These are phyloP conservation scores for Didymella segeticola DNA, from an alignment of 2,329 filamentous ascomycete species.

Conservation along the genomic window DNA sequence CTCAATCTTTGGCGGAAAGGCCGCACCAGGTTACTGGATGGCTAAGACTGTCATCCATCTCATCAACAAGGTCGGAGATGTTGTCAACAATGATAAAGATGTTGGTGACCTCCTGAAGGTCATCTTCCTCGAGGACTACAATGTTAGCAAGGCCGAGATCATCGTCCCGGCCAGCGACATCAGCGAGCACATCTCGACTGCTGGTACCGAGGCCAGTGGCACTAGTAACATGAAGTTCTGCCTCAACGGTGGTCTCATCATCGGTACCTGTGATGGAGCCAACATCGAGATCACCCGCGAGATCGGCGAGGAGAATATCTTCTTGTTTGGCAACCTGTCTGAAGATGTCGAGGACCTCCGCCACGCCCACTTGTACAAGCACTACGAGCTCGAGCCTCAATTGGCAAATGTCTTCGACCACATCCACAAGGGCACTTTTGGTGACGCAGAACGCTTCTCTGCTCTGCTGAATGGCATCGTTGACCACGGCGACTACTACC, in stretches of 20 bases:
- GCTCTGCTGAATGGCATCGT: conserved; percentile 84
- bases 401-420: conserved; percentile 82
- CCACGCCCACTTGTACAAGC: conserved; percentile 84
- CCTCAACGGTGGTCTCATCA: conserved; percentile 94
- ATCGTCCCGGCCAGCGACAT: conserved; percentile 94
- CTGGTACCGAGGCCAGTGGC: conserved; percentile 86
- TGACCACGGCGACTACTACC: conserved; percentile 95
- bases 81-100: conserved; percentile 91
- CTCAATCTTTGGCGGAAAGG: conserved; percentile 97
- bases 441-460: conserved; percentile 78
- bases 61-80: conserved; percentile 86
- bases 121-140: conserved; percentile 97
- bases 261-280: conserved; percentile 96
- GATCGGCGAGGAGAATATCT: conserved; percentile 96
- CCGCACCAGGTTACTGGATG: conserved; percentile 99
- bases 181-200: conserved; percentile 98
- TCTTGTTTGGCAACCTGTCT: conserved; percentile 94
- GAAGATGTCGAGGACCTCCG: conserved; percentile 97
- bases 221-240: conserved; percentile 99
- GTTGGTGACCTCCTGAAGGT: conserved; percentile 96
- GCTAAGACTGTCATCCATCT: conserved; percentile 98
- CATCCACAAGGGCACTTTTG: conserved; percentile 83
- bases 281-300: conserved; percentile 99
- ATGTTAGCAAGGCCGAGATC: conserved; percentile 98
- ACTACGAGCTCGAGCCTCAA: conserved; percentile 77